A percentile compares a stretch with the other conserved stretches of the same genome.
Evolutionary conservation across 805 yeast species (phyloP).

Genomic region (Kodamaea restingae): DNA sequence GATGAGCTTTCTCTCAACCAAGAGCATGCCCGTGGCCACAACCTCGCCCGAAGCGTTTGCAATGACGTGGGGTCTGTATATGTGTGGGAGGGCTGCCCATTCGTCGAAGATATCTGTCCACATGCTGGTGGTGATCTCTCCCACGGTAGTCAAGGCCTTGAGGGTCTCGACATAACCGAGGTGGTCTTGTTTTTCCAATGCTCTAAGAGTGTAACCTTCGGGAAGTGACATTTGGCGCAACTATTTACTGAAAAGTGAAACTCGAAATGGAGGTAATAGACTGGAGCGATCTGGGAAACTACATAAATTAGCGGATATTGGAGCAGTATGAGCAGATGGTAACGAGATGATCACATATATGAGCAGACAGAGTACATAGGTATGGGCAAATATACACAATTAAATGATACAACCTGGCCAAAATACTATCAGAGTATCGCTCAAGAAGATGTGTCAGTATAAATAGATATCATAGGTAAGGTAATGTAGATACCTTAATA

Average conservation of each 20-base stretch:
- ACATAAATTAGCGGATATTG: too few species aligned
- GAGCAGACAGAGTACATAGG: too few species aligned
- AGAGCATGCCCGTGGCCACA: slow-evolving; percentile 79
- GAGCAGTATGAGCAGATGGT: too few species aligned
- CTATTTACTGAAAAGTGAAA: neutral
- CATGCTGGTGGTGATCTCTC: slow-evolving; percentile 50
- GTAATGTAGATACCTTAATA: too few species aligned
- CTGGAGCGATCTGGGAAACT: too few species aligned
- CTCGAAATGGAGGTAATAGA: neutral
- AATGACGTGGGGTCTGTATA: slow-evolving; percentile 71
- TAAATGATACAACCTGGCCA: too few species aligned
- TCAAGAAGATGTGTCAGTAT: too few species aligned
- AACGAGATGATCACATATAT: too few species aligned
- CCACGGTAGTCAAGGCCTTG: slow-evolving; percentile 75
- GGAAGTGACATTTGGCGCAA: slow-evolving; percentile 36
- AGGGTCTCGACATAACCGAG: slow-evolving; percentile 60
- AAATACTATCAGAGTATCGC: too few species aligned
- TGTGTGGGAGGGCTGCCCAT: slow-evolving; percentile 52
- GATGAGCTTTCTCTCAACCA: slow-evolving; percentile 78
- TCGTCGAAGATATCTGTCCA: slow-evolving; percentile 51
- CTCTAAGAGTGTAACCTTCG: slow-evolving; percentile 65
- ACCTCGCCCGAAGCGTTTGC: slow-evolving; percentile 47
- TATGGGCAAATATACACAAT: too few species aligned
- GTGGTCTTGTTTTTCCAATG: slow-evolving; percentile 53
- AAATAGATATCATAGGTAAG: too few species aligned